phyloP scores from a whole-genome alignment of 805 yeast genomes.

The Candida quercuum region DNA sequence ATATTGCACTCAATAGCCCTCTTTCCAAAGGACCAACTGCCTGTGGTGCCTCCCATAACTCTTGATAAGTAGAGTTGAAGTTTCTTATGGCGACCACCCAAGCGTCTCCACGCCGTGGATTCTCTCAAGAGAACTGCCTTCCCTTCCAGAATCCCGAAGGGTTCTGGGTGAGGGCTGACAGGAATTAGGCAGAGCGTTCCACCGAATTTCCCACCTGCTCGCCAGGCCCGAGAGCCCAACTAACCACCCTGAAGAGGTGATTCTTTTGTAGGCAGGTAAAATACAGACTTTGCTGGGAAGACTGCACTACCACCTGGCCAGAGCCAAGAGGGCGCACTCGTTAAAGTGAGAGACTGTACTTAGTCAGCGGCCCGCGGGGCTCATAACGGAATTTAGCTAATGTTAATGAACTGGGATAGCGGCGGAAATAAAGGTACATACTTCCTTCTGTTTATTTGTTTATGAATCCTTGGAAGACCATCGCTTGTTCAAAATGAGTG shows the following conservation, averaged over 20 bases:
- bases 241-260: not conserved
- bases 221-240: too few species aligned
- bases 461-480: too few species aligned
- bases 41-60: constrained; percentile 52
- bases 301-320: constrained; percentile 21
- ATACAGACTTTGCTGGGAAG: constrained; percentile 23
- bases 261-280: constrained; percentile 26
- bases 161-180: too few species aligned
- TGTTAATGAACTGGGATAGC: too few species aligned
- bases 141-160: not conserved
- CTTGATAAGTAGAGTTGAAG: constrained; percentile 1
- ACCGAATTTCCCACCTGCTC: constrained; percentile 60
- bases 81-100: constrained; percentile 55
- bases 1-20: constrained; percentile 56
- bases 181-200: constrained; percentile 46
- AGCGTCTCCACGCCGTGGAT: constrained; percentile 49
- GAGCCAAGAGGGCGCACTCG: constrained; percentile 4
- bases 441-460: too few species aligned
- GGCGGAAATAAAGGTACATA: too few species aligned
- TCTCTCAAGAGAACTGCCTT: constrained; percentile 46
- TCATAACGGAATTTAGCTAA: too few species aligned
- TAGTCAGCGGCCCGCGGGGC: too few species aligned
- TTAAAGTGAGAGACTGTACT: too few species aligned
- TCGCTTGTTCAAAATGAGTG: too few species aligned
- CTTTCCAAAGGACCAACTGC: constrained; percentile 40